Conservation (phyloP, 1,139 yeast genomes). For the Pichia sp. region DNA sequence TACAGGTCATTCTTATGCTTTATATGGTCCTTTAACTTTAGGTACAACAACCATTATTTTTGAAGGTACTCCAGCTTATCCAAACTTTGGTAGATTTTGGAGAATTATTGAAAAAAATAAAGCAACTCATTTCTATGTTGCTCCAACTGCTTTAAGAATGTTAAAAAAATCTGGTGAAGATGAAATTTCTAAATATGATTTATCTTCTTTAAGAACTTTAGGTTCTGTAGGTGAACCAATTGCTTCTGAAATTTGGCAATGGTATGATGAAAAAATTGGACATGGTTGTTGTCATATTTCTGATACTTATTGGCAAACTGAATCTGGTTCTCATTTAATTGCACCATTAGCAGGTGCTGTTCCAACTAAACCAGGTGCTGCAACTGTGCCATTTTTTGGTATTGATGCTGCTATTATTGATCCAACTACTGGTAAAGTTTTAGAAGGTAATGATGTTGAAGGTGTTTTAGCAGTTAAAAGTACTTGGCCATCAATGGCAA, state of each 20-base stretch:
- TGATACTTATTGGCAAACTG: constrained; percentile 99
- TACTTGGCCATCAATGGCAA: constrained; percentile 98
- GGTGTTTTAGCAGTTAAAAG: constrained; percentile 88
- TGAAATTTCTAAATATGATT: constrained; percentile 79
- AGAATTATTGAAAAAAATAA: constrained; percentile 87
- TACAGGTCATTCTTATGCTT: constrained; percentile 94
- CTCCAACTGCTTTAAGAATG: constrained; percentile 95
- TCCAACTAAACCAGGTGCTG: constrained; percentile 96
- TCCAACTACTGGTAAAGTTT: constrained; percentile 81
- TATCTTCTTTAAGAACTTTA: constrained; percentile 83
- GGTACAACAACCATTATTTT: constrained; percentile 91
- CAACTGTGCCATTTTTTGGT: constrained; percentile 94
- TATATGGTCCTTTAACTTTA: constrained; percentile 84
- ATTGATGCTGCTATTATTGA: constrained; percentile 85
- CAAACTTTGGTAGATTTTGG: constrained; percentile 96
- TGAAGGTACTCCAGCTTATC: constrained; percentile 98
- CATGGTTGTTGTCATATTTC: constrained; percentile 78
- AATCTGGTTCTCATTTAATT: constrained; percentile 92
- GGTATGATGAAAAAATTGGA: constrained; percentile 93
- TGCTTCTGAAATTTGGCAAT: constrained; percentile 97
- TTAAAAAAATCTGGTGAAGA: constrained; percentile 90
- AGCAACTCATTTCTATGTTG: constrained; percentile 96
- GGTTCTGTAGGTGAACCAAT: constrained; percentile 99
- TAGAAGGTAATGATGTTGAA: constrained; percentile 85
- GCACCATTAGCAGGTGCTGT: constrained; percentile 93